phyloP scores from a whole-genome alignment of 2,329 filamentous ascomycete genomes.

The Colletotrichum godetiae region DNA sequence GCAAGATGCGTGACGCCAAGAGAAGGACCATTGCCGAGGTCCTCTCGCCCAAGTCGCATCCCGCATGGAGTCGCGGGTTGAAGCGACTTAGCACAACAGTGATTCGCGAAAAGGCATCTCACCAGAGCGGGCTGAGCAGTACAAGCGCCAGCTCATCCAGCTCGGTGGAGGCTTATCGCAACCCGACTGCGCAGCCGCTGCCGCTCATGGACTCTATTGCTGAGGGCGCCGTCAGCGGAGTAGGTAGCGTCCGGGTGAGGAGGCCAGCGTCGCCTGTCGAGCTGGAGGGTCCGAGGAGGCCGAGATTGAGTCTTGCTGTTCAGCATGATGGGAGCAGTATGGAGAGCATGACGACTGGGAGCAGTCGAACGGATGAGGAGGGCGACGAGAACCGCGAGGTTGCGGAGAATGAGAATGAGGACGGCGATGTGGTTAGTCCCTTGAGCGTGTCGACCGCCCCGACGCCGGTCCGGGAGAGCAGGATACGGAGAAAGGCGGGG shows the following conservation, averaged over 20 bases:
- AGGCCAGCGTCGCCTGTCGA: conserved; percentile 5
- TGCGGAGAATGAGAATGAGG: conserved; percentile 37
- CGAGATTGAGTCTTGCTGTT: conserved; percentile 1
- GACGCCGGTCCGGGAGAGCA: not conserved
- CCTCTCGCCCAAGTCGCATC: conserved; percentile 38
- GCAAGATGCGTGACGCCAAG: conserved; percentile 39
- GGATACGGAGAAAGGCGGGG: conserved; percentile 31
- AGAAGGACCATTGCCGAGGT: conserved; percentile 28
- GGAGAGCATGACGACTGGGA: conserved; percentile 45
- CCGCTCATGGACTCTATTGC: conserved; percentile 17
- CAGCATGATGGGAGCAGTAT: conserved; percentile 35
- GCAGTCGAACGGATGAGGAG: conserved; percentile 39
- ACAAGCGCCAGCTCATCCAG: conserved; percentile 21
- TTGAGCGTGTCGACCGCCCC: conserved; percentile 19
- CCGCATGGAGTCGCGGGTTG: conserved; percentile 20
- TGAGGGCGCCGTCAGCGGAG: not conserved
- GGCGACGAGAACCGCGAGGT: conserved; percentile 36
- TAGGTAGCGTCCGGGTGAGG: not conserved
- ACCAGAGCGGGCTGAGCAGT: conserved; percentile 8
- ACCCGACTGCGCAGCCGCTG: not conserved
- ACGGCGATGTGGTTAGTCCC: conserved; percentile 37
- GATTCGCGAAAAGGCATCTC: not conserved
- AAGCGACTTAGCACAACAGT: conserved; percentile 25
- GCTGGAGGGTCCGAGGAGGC: conserved; percentile 15
- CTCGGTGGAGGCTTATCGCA: conserved; percentile 8